These are phyloP conservation scores for Hymenoscyphus fructigenus DNA, from an alignment of 2,329 filamentous ascomycete species.

Conservation along the genomic window DNA sequence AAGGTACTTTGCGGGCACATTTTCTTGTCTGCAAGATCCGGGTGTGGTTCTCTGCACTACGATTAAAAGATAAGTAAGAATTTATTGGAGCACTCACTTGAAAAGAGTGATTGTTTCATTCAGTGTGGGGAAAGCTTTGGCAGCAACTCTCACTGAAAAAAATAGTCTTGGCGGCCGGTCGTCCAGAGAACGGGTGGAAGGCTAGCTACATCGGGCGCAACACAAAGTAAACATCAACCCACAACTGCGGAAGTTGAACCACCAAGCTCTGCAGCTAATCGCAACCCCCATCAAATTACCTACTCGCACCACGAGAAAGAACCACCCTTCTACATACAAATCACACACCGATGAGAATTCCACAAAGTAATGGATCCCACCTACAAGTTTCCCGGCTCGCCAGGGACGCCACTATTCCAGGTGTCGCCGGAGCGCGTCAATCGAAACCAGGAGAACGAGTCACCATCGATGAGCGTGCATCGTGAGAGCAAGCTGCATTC, in stretches of 20 bases:
- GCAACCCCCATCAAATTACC: neutral
- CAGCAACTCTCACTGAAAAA: neutral
- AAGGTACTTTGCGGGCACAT: too few relatives aligned
- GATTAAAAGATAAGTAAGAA: too few relatives aligned
- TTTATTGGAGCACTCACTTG: too few relatives aligned
- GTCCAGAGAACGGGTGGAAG: neutral
- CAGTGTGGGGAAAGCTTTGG: slow-evolving; percentile 1
- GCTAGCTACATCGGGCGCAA: neutral
- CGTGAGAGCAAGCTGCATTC: slow-evolving; percentile 30
- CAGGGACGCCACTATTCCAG: slow-evolving; percentile 57
- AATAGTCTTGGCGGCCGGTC: neutral
- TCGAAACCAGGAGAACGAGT: slow-evolving; percentile 31
- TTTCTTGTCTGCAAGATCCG: too few relatives aligned
- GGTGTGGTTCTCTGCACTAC: too few relatives aligned
- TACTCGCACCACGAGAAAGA: neutral
- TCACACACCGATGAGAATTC: slow-evolving; percentile 3
- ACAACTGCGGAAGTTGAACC: neutral
- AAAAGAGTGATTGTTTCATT: too few relatives aligned
- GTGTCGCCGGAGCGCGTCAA: slow-evolving; percentile 66
- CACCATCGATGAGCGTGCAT: slow-evolving; percentile 18
- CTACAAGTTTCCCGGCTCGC: slow-evolving; percentile 53
- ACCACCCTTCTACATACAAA: neutral
- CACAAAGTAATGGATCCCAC: slow-evolving; percentile 42
- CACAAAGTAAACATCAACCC: slow-evolving; percentile 3
- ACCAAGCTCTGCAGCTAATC: neutral